Conservation (phyloP, 208 protist genomes). For the Vickermania ingenoplastis region DNA sequence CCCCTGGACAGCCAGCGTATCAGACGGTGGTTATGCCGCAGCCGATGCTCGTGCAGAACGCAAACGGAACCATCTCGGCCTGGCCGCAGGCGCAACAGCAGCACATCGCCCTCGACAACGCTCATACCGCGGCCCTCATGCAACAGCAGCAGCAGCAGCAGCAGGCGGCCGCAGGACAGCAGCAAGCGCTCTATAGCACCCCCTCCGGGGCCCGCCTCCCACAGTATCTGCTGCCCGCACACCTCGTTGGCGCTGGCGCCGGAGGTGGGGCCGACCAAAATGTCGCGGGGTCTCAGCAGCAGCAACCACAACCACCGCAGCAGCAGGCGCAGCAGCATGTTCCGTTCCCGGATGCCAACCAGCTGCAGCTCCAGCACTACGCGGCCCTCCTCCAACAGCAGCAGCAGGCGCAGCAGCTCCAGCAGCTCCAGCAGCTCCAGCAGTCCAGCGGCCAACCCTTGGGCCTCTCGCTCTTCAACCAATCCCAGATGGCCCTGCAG, state of each 20-base stretch:
- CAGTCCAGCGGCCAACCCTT: constrained; percentile 3
- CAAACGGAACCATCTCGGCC: constrained; percentile 1
- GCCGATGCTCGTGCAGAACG: not conserved
- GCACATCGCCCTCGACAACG: not conserved
- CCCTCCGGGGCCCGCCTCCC: constrained; percentile 4
- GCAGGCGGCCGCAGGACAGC: constrained; percentile 14
- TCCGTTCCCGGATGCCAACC: constrained; percentile 2
- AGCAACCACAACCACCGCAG: constrained; percentile 5
- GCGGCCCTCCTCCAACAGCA: constrained; percentile 15
- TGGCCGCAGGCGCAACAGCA: constrained; percentile 2
- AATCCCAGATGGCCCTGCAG: constrained; percentile 10
- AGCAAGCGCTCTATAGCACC: not conserved
- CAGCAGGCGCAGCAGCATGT: constrained; percentile 13
- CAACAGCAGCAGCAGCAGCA: constrained; percentile 7
- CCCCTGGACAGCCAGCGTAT: not conserved
- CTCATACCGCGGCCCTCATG: not conserved
- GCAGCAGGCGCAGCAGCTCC: constrained; percentile 6
- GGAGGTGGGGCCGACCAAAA: constrained; percentile 12
- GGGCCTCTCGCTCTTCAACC: constrained; percentile 10
- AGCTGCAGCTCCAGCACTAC: constrained; percentile 10
- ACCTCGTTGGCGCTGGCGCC: not conserved
- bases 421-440: constrained; percentile 3
- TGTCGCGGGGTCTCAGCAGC: constrained; percentile 8
- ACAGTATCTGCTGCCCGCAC: not conserved
- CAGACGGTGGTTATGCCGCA: constrained; percentile 1